Evolutionary conservation across 1,139 yeast species (phyloP).

Genomic region (Taphrina sp.): DNA sequence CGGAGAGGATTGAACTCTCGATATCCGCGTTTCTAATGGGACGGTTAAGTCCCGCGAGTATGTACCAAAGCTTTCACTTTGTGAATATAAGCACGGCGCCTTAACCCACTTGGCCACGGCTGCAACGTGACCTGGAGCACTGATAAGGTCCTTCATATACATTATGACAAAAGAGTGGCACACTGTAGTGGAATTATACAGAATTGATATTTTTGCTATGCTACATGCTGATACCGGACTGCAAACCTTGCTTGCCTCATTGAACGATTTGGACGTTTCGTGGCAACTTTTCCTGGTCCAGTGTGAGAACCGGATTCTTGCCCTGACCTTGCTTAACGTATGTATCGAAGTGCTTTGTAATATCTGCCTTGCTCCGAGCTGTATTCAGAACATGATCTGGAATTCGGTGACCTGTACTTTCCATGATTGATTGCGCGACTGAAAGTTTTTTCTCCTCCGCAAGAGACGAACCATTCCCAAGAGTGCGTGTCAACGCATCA

Average conservation of each 20-base stretch:
- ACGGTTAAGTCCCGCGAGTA: constrained; percentile 1
- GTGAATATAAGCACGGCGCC: constrained; percentile 16
- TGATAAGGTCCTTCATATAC: too few species aligned
- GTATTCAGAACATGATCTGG: constrained; percentile 19
- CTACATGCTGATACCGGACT: too few species aligned
- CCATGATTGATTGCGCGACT: constrained; percentile 10
- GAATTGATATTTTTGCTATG: too few species aligned
- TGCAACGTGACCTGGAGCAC: too few species aligned
- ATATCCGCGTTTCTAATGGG: constrained; percentile 4
- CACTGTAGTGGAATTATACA: too few species aligned
- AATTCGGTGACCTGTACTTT: constrained; percentile 11
- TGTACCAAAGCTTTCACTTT: neutral
- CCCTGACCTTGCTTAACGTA: neutral
- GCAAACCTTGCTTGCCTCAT: too few species aligned
- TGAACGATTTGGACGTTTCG: constrained; percentile 1
- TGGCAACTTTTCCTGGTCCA: constrained; percentile 20
- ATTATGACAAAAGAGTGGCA: too few species aligned
- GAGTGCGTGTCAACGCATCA: neutral
- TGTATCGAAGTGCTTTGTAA: constrained; percentile 3
- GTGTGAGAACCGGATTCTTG: neutral
- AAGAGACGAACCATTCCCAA: neutral
- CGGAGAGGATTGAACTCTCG: constrained; percentile 17
- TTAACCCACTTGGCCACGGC: constrained; percentile 5
- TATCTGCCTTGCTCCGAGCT: neutral
- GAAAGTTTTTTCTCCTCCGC: constrained; percentile 4